Percentiles rank a stretch among this genome's conserved stretches.
Conservation (phyloP, 441 rosid species). For the Gossypium laxum region DNA sequence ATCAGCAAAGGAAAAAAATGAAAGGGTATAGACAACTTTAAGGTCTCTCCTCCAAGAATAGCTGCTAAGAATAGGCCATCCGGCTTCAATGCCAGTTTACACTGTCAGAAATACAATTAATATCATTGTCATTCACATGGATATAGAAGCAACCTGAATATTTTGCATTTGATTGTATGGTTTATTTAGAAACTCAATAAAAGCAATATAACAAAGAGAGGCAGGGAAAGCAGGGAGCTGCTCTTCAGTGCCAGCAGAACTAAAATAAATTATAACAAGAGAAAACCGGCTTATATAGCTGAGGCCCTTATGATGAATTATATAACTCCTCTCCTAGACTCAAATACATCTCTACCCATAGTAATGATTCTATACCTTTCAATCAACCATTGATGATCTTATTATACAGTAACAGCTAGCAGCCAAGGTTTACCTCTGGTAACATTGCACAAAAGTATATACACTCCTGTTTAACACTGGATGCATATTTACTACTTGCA, state of each 20-base stretch:
- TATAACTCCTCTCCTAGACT: background rate
- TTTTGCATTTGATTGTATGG: background rate
- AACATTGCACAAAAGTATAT: background rate
- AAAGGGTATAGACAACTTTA: constrained; percentile 43
- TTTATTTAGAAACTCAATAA: background rate
- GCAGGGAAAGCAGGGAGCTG: background rate
- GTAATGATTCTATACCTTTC: background rate
- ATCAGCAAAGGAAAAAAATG: constrained; percentile 7
- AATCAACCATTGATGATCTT: constrained; percentile 1
- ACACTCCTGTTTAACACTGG: background rate
- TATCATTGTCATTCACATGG: constrained; percentile 21
- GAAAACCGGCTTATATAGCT: background rate
- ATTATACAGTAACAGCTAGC: background rate
- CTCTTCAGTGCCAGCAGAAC: background rate
- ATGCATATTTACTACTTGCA: background rate
- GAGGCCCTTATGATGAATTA: background rate
- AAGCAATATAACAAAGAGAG: background rate
- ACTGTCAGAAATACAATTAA: constrained; percentile 45
- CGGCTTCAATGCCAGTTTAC: constrained; percentile 88
- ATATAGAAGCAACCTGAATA: constrained; percentile 2
- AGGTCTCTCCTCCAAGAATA: constrained; percentile 97
- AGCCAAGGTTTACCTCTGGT: background rate
- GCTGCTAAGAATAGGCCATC: constrained; percentile 97
- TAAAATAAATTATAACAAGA: background rate
- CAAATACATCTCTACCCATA: background rate